Base-by-base conservation (phyloP, 768 basidiomycete genomes). In the Collybia sordida region DNA sequence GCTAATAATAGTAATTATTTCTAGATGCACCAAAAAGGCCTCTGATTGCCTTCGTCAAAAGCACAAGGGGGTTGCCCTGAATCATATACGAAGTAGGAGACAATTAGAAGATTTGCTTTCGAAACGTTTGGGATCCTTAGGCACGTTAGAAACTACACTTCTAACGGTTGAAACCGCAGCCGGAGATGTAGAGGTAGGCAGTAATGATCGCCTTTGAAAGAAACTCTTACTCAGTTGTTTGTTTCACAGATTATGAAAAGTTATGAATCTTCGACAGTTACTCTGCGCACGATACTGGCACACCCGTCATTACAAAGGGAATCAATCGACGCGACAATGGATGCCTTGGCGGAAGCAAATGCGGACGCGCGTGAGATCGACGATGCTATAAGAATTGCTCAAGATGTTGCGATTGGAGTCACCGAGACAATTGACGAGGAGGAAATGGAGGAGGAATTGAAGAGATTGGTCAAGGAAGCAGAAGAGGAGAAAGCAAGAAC, bases 121-220 rank as follows among this genome's bases (percentile, higher is more conserved):
- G 22, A 93, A 93, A 61, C 84, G 93, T 11, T 65, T 94, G 2
- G 79, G 74, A 8, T 85, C 92, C 1, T 71, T 93, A 4, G 80
- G 83, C 49, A 89, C 83, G 31, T 72, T 98, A 6, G 84, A 89
- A 55, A 73, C 81, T 11, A 93, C 93, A 0, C 65, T 97, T 31
- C 71, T 91, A 39, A 79, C 82, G 39, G 91, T 98, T 4, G 93
- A 98, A 68, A 80, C 85, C 3, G 90, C 94, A n/a, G 90, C 90
- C 23, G 87, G 86, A 2, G 90, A 98, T 65, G 77, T 94, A 9
- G 86, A 93, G 75, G 94, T 94, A 62, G 37, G 71, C 61, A 36
- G 34, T n/a, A 45, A 35, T 19, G 11, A 12, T 27, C 18, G 28
- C 23, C 7, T 28, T 25, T n/a, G 4, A 14, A 22, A 21, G 38